A percentile compares a stretch with the other conserved stretches of the same genome.
Conservation (phyloP, 352 stramenopile species). For the Pythium biforme region DNA sequence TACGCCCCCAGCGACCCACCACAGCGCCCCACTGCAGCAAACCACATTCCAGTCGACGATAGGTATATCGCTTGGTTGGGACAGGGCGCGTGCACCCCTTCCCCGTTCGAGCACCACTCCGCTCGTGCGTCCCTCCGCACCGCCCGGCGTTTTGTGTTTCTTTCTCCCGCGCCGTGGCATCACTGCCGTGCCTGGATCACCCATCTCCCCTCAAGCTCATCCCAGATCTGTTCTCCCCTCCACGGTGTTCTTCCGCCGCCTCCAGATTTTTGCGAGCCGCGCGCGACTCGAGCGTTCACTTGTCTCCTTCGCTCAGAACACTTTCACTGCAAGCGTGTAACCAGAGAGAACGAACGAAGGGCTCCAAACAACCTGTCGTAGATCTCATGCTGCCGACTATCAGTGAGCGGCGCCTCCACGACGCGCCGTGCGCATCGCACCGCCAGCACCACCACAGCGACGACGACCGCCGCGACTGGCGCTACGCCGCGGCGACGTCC, state of each 20-base stretch:
- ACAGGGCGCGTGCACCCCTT: background rate
- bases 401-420: background rate
- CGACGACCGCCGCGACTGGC: constrained; percentile 3
- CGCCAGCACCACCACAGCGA: background rate
- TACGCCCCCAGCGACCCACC: background rate
- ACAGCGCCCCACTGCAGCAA: too few species aligned
- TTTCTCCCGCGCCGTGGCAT: constrained; percentile 3
- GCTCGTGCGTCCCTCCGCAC: background rate
- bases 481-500: background rate
- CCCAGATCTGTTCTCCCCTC: background rate
- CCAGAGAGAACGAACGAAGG: background rate
- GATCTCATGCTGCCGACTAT: constrained; percentile 8
- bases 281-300: background rate
- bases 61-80: background rate
- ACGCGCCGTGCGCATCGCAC: background rate
- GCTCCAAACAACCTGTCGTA: background rate
- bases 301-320: background rate
- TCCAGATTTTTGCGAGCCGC: background rate
- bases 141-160: background rate
- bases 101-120: constrained; percentile 6
- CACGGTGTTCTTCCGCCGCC: background rate
- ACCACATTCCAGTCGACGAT: background rate
- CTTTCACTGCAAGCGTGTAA: background rate
- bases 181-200: too few species aligned
- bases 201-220: background rate